These are phyloP conservation scores for Cucumis sativus DNA, from an alignment of 306 rosid genomes.

Conservation along the genomic window Cucumber_9930_V3 NC_026660.2:30135001-30135500, in stretches of 20 bases:
- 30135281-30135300: not conserved
- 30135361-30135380: not conserved
- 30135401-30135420: not conserved
- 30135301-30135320: not conserved
- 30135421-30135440: not conserved
- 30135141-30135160: not conserved
- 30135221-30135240: not conserved
- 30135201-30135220: not conserved
- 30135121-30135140: not conserved
- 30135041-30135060: too few relatives aligned
- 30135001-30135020: constrained; percentile 1
- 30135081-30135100: too few relatives aligned
- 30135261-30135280: not conserved
- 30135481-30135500: not conserved
- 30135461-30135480: not conserved
- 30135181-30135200: not conserved
- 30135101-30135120: too few relatives aligned
- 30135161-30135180: not conserved
- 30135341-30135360: not conserved
- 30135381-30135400: not conserved
- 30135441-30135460: not conserved
- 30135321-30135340: not conserved
- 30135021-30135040: not conserved
- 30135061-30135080: too few relatives aligned
- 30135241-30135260: not conserved